Evolutionary conservation across 169 alveolate species (phyloP).

Genomic region (Perkinsus chesapeaki): DNA sequence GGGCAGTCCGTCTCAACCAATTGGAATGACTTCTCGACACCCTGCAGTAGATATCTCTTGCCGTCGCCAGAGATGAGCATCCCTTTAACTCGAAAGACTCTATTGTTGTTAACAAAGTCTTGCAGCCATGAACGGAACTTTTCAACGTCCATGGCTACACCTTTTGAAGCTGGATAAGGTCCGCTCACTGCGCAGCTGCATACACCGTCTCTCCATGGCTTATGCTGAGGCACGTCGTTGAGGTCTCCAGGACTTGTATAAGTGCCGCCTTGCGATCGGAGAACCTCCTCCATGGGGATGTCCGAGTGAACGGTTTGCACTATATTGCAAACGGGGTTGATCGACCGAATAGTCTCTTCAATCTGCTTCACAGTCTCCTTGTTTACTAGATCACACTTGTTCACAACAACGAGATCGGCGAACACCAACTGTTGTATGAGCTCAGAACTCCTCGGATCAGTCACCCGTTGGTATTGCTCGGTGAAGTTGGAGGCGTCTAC

Average conservation of each 20-base stretch:
- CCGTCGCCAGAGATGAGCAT: background rate
- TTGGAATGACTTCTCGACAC: background rate
- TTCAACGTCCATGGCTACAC: background rate
- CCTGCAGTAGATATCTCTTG: background rate
- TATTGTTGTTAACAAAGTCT: background rate
- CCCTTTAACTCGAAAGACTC: background rate
- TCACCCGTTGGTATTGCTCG: background rate
- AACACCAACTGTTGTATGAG: background rate
- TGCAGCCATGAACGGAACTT: background rate
- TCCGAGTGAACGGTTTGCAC: background rate
- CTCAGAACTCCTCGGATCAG: background rate
- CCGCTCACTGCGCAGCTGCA: background rate
- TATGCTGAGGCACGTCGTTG: background rate
- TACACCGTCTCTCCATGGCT: background rate
- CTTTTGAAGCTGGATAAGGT: background rate
- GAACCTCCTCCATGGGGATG: background rate
- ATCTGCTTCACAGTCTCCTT: background rate
- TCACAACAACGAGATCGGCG: background rate
- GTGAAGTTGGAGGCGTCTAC: background rate
- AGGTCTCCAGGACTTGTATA: background rate
- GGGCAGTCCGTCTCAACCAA: background rate
- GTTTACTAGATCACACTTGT: background rate
- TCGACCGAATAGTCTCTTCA: background rate
- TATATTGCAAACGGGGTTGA: background rate
- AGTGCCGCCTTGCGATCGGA: background rate